Conservation (phyloP, 2,329 filamentous ascomycete genomes). For the Colletotrichum liriopes region DNA sequence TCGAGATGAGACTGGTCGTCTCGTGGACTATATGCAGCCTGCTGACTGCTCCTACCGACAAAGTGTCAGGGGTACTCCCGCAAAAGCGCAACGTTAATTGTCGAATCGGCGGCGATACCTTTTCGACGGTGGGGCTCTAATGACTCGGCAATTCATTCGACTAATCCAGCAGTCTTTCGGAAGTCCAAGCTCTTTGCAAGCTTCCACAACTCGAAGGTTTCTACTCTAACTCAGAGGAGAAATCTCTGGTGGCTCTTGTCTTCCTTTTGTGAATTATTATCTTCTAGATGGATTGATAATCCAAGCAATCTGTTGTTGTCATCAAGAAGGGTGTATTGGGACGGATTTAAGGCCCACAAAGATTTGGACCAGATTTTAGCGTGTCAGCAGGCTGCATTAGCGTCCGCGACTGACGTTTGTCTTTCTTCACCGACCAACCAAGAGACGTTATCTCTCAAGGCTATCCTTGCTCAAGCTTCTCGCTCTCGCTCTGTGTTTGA, state of each 20-base stretch:
- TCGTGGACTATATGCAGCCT: constrained; percentile 27
- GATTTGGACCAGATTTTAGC: constrained; percentile 3
- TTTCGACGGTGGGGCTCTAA: neutral
- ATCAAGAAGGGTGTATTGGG: constrained; percentile 2
- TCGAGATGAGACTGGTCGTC: constrained; percentile 4
- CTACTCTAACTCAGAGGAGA: neutral
- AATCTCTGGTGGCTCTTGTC: neutral
- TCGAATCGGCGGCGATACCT: constrained; percentile 19
- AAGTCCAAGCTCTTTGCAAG: neutral
- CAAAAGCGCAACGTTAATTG: constrained; percentile 6
- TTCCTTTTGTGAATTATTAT: neutral
- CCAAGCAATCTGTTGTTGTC: neutral
- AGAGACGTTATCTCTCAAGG: too few relatives aligned
- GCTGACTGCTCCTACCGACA: constrained; percentile 15
- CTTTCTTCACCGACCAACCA: constrained; percentile 10
- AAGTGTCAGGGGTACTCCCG: constrained; percentile 10
- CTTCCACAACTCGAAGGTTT: neutral
- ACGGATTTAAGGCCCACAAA: constrained; percentile 17
- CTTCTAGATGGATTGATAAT: neutral
- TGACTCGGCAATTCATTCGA: neutral
- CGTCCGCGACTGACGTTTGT: constrained; percentile 15
- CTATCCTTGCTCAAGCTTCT: neutral
- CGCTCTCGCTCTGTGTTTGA: constrained; percentile 18
- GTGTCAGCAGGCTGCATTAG: constrained; percentile 41
- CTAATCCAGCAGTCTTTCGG: neutral